Evolutionary conservation across 1,139 yeast species (phyloP).

Genomic region (Ogataea hybrid): DNA sequence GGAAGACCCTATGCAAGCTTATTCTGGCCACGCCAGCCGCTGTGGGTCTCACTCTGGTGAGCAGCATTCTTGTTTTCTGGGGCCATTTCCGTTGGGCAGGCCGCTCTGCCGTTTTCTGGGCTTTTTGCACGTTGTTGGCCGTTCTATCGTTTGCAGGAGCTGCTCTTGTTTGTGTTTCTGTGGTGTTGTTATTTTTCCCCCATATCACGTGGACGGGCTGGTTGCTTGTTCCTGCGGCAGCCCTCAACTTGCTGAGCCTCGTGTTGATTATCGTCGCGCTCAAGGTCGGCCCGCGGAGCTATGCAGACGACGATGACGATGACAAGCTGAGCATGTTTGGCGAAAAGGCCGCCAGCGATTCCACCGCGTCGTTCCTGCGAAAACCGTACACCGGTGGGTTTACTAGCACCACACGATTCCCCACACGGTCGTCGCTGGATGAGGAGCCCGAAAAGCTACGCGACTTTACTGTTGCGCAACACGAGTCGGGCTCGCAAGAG

Average conservation of each 20-base stretch:
- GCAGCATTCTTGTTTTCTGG: conserved; percentile 24
- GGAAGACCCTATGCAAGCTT: conserved; percentile 23
- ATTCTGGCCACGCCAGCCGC: conserved; percentile 32
- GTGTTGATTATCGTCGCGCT: conserved; percentile 22
- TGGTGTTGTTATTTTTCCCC: conserved; percentile 59
- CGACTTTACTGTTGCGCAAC: conserved; percentile 12
- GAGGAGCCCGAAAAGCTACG: conserved; percentile 12
- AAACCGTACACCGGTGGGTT: conserved; percentile 12
- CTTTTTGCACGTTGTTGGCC: conserved; percentile 35
- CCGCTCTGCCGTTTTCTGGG: conserved; percentile 30
- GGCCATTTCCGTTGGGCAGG: conserved; percentile 20
- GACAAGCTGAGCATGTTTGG: conserved; percentile 14
- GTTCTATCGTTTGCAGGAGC: conserved; percentile 51
- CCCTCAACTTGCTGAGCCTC: conserved; percentile 40
- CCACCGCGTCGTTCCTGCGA: conserved; percentile 3
- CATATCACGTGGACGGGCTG: conserved; percentile 67
- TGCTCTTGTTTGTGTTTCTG: conserved; percentile 51
- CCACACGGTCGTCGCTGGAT: conserved; percentile 8
- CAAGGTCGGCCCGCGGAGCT: conserved; percentile 16
- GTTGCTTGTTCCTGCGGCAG: conserved; percentile 67
- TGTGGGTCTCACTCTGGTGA: conserved; percentile 29
- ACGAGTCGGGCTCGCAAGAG: conserved; percentile 5
- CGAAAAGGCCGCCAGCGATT: conserved; percentile 9
- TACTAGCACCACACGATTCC: conserved; percentile 4
- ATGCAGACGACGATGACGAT: conserved; percentile 9